Percentiles rank a stretch among this genome's conserved stretches.
Conservation (phyloP, 441 rosid genomes). For the Rhodomyrtus psidioides region DNA sequence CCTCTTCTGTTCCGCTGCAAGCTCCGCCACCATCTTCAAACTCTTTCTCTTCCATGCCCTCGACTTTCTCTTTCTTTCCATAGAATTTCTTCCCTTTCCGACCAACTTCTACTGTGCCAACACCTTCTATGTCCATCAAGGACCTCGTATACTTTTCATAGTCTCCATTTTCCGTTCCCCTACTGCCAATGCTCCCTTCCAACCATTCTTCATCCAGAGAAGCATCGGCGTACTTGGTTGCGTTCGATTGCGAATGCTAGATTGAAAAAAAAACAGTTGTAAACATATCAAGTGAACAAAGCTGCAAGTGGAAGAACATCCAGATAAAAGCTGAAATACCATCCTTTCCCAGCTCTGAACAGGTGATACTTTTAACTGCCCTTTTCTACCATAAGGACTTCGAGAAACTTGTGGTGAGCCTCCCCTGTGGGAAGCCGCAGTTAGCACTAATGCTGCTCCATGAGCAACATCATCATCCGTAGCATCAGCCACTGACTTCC, state of each 20-base stretch:
- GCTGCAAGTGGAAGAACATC: background rate
- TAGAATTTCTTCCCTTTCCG: conserved; percentile 30
- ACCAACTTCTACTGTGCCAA: conserved; percentile 51
- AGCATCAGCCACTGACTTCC: conserved; percentile 37
- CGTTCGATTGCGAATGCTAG: conserved; percentile 33
- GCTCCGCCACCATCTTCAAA: conserved; percentile 83
- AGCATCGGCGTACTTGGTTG: conserved; percentile 33
- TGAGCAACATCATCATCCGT: conserved; percentile 52
- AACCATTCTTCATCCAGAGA: conserved; percentile 29
- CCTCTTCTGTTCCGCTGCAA: conserved; percentile 71
- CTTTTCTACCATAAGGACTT: conserved; percentile 26
- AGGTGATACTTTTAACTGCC: conserved; percentile 34
- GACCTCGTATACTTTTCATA: conserved; percentile 34
- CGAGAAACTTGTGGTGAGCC: conserved; percentile 51
- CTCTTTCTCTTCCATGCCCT: conserved; percentile 32
- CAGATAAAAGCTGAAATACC: conserved; percentile 31
- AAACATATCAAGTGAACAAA: background rate
- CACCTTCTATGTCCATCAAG: conserved; percentile 49
- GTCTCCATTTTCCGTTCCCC: conserved; percentile 25
- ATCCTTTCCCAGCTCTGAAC: conserved; percentile 41
- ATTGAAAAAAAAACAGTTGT: background rate
- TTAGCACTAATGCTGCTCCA: conserved; percentile 59
- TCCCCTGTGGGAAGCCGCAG: conserved; percentile 55
- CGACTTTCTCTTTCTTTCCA: conserved; percentile 45
- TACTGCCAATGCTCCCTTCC: conserved; percentile 33